phyloP scores from a whole-genome alignment of 179 eudicot species.

The Gypsophila paniculata region DNA sequence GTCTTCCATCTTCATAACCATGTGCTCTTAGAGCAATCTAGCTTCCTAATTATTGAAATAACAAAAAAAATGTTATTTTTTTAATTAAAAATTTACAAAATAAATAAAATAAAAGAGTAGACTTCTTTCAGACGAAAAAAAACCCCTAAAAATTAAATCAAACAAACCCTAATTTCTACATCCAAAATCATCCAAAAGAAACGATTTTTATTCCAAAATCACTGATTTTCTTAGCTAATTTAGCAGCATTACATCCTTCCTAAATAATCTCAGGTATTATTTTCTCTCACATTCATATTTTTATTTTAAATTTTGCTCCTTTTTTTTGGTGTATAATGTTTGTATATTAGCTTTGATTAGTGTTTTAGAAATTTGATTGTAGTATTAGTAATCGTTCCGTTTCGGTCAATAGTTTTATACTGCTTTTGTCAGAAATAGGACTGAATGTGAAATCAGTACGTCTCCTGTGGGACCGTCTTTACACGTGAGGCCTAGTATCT shows the following conservation, averaged over 20 bases:
- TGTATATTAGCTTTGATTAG: conserved; percentile 12
- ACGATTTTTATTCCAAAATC: conserved; percentile 8
- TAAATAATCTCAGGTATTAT: conserved; percentile 21
- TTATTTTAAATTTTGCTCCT: conserved; percentile 1
- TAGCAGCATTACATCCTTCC: background rate
- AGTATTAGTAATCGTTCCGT: background rate
- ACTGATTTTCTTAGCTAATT: conserved; percentile 9
- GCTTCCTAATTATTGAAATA: too few relatives aligned
- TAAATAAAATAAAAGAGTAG: conserved; percentile 1
- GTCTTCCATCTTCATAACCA: too few relatives aligned
- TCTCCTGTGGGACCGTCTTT: too few relatives aligned
- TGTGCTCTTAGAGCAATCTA: too few relatives aligned
- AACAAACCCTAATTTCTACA: conserved; percentile 26
- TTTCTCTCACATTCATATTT: background rate
- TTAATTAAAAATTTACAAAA: background rate
- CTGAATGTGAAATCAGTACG: too few relatives aligned
- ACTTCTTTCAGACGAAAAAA: background rate
- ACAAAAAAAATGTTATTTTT: background rate
- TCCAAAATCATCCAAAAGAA: conserved; percentile 11
- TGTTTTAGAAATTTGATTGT: conserved; percentile 16
- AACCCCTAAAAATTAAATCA: background rate
- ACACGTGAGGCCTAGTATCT: too few relatives aligned
- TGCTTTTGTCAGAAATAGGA: too few relatives aligned
- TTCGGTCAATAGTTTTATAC: too few relatives aligned
- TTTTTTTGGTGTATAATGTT: background rate